Percentiles rank a stretch among this genome's conserved stretches.
phyloP scores from a whole-genome alignment of 257 asterid genomes.

The Paraleonurus japonicus region DNA sequence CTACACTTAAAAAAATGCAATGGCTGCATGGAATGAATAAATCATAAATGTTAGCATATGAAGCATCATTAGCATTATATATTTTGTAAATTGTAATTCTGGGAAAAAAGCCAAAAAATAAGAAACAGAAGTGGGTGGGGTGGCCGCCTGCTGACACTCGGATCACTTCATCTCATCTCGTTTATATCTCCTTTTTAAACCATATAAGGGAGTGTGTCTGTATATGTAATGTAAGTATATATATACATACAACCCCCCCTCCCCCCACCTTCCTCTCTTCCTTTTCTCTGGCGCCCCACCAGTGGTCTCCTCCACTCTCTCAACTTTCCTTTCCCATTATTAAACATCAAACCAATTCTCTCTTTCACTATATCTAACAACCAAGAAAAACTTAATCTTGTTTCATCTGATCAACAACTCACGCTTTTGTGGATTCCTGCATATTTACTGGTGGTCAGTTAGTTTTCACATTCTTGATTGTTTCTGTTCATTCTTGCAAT shows the following conservation, averaged over 20 bases:
- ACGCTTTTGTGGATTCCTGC: slow-evolving; percentile 2
- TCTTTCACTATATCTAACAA: slow-evolving; percentile 20
- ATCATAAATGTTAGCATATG: slow-evolving; percentile 16
- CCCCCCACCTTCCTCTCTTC: slow-evolving; percentile 11
- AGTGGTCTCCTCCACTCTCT: slow-evolving; percentile 34
- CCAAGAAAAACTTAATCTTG: slow-evolving; percentile 22
- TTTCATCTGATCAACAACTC: slow-evolving; percentile 25
- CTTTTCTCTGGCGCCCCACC: slow-evolving; percentile 34
- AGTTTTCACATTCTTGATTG: slow-evolving; percentile 10
- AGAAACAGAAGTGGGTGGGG: slow-evolving; percentile 38
- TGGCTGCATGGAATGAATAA: neutral
- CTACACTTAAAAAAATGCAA: neutral
- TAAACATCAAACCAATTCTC: slow-evolving; percentile 30
- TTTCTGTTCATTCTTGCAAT: no score
- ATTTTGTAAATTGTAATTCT: neutral
- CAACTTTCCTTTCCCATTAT: slow-evolving; percentile 41
- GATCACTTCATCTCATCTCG: slow-evolving; percentile 3
- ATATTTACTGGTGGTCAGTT: slow-evolving; percentile 4
- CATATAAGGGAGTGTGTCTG: neutral
- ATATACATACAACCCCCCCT: neutral
- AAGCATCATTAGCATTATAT: slow-evolving; percentile 1
- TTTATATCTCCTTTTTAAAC: neutral
- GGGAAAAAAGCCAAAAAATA: slow-evolving; percentile 26
- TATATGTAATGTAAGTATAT: neutral
- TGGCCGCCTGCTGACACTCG: slow-evolving; percentile 25